Base-by-base conservation (phyloP, 2,329 filamentous ascomycete genomes). In the Aureobasidium musti region DNA sequence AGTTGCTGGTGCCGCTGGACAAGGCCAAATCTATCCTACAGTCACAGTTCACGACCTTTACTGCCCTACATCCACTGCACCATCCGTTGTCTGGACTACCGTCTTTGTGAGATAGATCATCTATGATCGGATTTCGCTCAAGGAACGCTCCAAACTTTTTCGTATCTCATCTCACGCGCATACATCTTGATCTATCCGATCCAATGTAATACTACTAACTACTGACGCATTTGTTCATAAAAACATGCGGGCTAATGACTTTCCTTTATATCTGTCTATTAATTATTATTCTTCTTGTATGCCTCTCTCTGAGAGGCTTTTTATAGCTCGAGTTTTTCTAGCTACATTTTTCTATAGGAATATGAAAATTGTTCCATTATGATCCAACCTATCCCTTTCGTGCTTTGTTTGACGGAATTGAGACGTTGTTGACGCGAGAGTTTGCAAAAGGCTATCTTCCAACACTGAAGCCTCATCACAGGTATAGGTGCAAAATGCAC, bases 11-110 rank as follows among this genome's bases (percentile, higher is more conserved):
- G 59, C 43, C 8, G 59, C 43, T 14, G 59, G 45, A 13, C 14
- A 10, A 2, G 33, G 6, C 14, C 10, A 11, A 10, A n/a, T 21
- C 1, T 63, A 53, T 17, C 60, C 52, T 14, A 65, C 63, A 1
- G 52, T 57, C 6, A 64, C 61, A 6, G 28, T 77, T n/a, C 75
- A 73, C 43, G 70, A 75, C 17, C 3, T 6, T 6, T 41, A 10
- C 71, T 80, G 78, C 70, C 77, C 78, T 26, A 74, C 72, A 23
- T 6, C 49, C 11, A 23, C 60, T 13, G 30, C 50, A 7, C 26
- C 19, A 8, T 2, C 26, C 2, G 26, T 30, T n/a, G 30, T 28
- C 21, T 63, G 60, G 60, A 63, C 60, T 2, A 63, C 60, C 7
- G 56, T 60, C 5, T 60, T 14, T 10, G 56, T 60, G 17, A 11